Percentiles rank a stretch among this genome's conserved stretches.
Evolutionary conservation across 2,329 filamentous ascomycete genomes (phyloP).

Genomic region (Trichoderma brevicompactum): DNA sequence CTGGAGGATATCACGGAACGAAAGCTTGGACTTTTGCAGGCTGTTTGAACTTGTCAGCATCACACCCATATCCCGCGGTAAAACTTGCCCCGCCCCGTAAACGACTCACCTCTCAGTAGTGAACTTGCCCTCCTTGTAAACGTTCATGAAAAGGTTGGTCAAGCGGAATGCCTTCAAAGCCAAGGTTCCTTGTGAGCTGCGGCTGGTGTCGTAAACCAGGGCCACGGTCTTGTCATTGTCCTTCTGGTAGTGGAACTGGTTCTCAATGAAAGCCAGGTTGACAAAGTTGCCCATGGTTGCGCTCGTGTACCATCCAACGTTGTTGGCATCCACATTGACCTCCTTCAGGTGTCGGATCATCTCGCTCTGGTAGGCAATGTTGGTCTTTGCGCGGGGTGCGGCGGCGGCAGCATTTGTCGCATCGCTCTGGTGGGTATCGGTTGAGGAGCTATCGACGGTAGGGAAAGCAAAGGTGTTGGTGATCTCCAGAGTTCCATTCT

Average conservation of each 20-base stretch:
- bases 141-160: constrained; percentile 82
- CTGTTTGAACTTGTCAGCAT: constrained; percentile 50
- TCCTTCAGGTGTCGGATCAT: constrained; percentile 97
- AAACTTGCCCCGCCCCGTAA: background rate
- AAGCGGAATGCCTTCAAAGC: constrained; percentile 91
- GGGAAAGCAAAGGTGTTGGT: constrained; percentile 97
- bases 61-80: background rate
- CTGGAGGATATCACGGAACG: constrained; percentile 90
- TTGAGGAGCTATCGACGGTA: constrained; percentile 72
- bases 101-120: constrained; percentile 82
- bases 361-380: constrained; percentile 85
- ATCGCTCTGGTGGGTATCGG: constrained; percentile 75
- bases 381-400: constrained; percentile 90
- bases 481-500: constrained; percentile 78
- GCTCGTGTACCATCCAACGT: constrained; percentile 97
- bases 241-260: constrained; percentile 96
- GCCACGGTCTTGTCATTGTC: constrained; percentile 88
- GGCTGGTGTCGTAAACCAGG: constrained; percentile 92
- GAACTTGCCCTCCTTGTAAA: constrained; percentile 97
- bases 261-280: constrained; percentile 94
- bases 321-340: constrained; percentile 98
- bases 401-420: constrained; percentile 78
- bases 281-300: constrained; percentile 99
- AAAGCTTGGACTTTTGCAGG: constrained; percentile 90
- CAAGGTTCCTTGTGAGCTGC: constrained; percentile 88